A percentile compares a stretch with the other conserved stretches of the same genome.
phyloP scores from a whole-genome alignment of 306 rosid species.

The Senna siamea region DNA sequence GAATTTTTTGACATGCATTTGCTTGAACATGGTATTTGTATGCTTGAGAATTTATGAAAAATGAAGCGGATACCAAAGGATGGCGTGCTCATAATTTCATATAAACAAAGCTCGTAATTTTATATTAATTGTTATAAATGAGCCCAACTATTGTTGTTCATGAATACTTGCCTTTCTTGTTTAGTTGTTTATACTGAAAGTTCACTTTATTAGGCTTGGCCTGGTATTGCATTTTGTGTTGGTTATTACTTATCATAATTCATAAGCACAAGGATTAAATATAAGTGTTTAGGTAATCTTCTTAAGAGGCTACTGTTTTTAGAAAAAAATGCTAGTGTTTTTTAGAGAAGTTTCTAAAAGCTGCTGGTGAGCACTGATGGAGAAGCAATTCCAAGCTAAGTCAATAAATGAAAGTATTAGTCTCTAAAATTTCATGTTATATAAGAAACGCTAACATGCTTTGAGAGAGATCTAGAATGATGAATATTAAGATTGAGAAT shows the following conservation, averaged over 20 bases:
- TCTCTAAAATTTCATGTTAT: too few relatives aligned
- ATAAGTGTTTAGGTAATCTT: neutral
- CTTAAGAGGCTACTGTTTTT: neutral
- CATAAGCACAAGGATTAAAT: neutral
- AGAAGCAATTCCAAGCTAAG: neutral
- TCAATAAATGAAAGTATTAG: too few relatives aligned
- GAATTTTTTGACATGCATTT: neutral
- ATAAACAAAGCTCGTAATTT: neutral
- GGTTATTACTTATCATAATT: neutral
- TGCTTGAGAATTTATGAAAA: neutral
- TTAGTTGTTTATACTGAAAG: neutral
- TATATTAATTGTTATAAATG: neutral
- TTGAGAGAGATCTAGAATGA: too few relatives aligned
- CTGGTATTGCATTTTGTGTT: neutral
- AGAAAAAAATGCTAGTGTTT: too few relatives aligned
- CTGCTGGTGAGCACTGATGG: neutral
- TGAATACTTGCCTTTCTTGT: neutral
- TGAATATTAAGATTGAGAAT: too few relatives aligned
- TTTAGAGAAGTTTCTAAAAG: neutral
- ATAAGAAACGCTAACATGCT: too few relatives aligned
- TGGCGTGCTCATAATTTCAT: neutral
- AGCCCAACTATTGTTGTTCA: neutral
- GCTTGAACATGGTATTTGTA: constrained; percentile 3
- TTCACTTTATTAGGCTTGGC: neutral
- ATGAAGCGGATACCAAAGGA: neutral